Evolutionary conservation across 2,329 filamentous ascomycete genomes (phyloP).

Genomic region (Cytospora chrysosperma): DNA sequence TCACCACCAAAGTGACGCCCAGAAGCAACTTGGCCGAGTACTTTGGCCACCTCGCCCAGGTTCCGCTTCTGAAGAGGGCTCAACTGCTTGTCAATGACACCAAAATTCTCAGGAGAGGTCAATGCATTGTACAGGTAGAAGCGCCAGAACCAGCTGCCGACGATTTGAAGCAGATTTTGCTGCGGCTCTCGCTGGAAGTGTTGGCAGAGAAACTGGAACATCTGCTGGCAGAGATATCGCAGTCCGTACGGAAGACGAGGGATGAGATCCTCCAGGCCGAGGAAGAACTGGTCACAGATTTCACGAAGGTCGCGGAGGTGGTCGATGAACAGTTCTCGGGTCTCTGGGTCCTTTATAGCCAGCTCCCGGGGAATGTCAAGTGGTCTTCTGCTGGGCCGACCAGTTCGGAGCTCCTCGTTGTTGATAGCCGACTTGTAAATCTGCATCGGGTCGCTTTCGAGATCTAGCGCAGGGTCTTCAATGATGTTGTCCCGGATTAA

Average conservation of each 20-base stretch:
- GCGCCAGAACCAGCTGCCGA: constrained; percentile 90
- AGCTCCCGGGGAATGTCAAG: constrained; percentile 86
- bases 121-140: constrained; percentile 90
- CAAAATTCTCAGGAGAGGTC: constrained; percentile 85
- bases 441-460: constrained; percentile 96
- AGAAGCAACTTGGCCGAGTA: constrained; percentile 84
- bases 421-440: constrained; percentile 96
- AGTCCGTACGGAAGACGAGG: constrained; percentile 91
- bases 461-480: constrained; percentile 83
- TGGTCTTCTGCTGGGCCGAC: constrained; percentile 74
- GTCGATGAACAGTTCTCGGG: constrained; percentile 86
- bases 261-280: constrained; percentile 76
- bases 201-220: constrained; percentile 72
- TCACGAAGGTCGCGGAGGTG: constrained; percentile 92
- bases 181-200: constrained; percentile 80
- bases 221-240: constrained; percentile 82
- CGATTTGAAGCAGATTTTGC: constrained; percentile 75
- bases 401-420: constrained; percentile 93
- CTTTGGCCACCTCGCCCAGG: constrained; percentile 84
- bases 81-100: constrained; percentile 84
- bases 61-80: constrained; percentile 93
- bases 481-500: constrained; percentile 90
- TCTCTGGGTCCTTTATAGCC: constrained; percentile 94
- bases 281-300: constrained; percentile 88
- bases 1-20: constrained; percentile 89